These are phyloP conservation scores for Yamadazyma buinensis DNA, from an alignment of 1,139 yeast species.

Conservation along the genomic window DNA sequence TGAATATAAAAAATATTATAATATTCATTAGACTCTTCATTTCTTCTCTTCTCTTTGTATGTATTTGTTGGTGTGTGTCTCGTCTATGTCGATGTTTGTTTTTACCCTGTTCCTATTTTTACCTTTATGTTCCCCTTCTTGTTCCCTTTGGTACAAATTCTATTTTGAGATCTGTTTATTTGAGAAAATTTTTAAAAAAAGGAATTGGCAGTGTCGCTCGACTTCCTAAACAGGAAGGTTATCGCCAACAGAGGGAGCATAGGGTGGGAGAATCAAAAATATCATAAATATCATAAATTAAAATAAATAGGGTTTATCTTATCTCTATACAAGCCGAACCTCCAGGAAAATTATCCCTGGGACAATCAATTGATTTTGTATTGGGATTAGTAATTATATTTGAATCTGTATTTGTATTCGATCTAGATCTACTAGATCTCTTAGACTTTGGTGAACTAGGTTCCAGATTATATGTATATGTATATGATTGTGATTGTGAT, in stretches of 20 bases:
- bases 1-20: constrained; percentile 3
- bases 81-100: no score
- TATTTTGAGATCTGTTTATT: background rate
- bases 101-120: no score
- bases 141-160: background rate
- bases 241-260: no score
- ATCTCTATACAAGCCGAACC: constrained; percentile 3
- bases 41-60: no score
- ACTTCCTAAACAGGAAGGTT: background rate
- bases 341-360: constrained; percentile 1
- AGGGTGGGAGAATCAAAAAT: no score
- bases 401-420: no score
- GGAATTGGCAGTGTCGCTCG: background rate
- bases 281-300: background rate
- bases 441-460: no score
- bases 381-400: no score
- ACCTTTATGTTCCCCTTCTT: background rate
- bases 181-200: background rate
- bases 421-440: no score
- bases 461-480: no score
- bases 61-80: background rate
- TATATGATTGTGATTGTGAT: no score
- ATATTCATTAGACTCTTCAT: constrained; percentile 1
- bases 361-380: background rate
- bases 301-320: background rate